Conservation (phyloP, 805 yeast genomes). For the Starmerella kuoi region DNA sequence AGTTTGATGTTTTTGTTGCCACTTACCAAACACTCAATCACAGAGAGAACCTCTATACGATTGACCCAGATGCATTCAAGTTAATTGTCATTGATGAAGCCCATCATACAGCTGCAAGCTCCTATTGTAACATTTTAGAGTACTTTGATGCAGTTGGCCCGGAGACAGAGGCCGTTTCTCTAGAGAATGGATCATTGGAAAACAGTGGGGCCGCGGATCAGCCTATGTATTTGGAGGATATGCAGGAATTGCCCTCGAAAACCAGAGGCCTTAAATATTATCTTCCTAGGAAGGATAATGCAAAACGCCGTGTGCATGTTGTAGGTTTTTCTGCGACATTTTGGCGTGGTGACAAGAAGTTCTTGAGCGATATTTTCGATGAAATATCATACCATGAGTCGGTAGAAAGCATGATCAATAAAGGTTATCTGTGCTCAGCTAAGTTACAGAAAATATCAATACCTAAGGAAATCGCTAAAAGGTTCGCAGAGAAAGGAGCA, state of each 20-base stretch:
- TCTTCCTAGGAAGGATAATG: not conserved
- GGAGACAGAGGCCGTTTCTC: not conserved
- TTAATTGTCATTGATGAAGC: slow-evolving; percentile 81
- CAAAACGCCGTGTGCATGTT: slow-evolving; percentile 38
- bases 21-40: slow-evolving; percentile 57
- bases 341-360: slow-evolving; percentile 57
- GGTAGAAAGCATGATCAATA: slow-evolving; percentile 51
- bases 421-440: slow-evolving; percentile 59
- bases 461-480: not conserved
- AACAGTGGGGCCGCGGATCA: not conserved
- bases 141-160: slow-evolving; percentile 36
- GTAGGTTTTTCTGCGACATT: slow-evolving; percentile 86
- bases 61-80: slow-evolving; percentile 50
- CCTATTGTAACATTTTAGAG: slow-evolving; percentile 47
- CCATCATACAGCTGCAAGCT: slow-evolving; percentile 71
- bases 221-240: not conserved
- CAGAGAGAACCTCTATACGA: slow-evolving; percentile 38
- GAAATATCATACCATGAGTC: slow-evolving; percentile 60
- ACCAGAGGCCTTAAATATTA: not conserved
- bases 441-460: slow-evolving; percentile 44
- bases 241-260: not conserved
- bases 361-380: slow-evolving; percentile 51
- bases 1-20: slow-evolving; percentile 55
- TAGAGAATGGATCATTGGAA: not conserved
- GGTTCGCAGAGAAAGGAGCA: not conserved